Evolutionary conservation across 495 filamentous ascomycete species (phyloP).

Genomic region (Penicillium egyptiacum): DNA sequence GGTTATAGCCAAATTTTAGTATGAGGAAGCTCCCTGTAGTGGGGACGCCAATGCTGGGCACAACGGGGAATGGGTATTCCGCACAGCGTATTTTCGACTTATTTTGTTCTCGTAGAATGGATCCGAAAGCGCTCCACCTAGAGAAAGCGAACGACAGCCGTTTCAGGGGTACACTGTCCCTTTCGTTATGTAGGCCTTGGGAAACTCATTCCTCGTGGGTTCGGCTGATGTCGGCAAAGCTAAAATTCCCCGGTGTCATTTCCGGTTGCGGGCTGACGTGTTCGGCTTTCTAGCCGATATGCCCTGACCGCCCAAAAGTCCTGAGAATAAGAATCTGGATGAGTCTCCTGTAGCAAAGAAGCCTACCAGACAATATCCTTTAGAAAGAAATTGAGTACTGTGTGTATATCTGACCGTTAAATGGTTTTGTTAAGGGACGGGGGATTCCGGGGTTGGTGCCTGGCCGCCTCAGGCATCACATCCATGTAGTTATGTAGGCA

Average conservation of each 20-base stretch:
- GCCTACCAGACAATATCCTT: background rate
- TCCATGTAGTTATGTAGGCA: too few species aligned
- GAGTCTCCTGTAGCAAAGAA: background rate
- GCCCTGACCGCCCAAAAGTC: conserved; percentile 4
- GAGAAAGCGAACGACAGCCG: background rate
- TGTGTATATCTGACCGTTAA: background rate
- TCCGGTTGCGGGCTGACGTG: conserved; percentile 15
- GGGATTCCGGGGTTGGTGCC: background rate
- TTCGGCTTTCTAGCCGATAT: conserved; percentile 24
- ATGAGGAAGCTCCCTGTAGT: conserved; percentile 7
- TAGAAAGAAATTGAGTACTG: background rate
- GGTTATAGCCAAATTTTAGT: conserved; percentile 3
- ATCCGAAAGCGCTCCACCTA: conserved; percentile 17
- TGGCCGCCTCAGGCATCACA: background rate
- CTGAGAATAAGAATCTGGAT: background rate
- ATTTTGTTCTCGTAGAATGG: conserved; percentile 2
- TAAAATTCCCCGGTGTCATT: conserved; percentile 8
- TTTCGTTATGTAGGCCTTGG: background rate
- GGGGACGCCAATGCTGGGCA: conserved; percentile 14
- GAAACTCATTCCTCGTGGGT: background rate
- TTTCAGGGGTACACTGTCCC: background rate
- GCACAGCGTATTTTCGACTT: conserved; percentile 9
- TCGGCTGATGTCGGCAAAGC: conserved; percentile 5
- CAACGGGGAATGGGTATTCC: conserved; percentile 14
- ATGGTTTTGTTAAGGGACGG: background rate